Percentiles rank a stretch among this genome's conserved stretches.
Conservation (phyloP, 2,329 filamentous ascomycete genomes). For the Leptographium lundbergii region DNA sequence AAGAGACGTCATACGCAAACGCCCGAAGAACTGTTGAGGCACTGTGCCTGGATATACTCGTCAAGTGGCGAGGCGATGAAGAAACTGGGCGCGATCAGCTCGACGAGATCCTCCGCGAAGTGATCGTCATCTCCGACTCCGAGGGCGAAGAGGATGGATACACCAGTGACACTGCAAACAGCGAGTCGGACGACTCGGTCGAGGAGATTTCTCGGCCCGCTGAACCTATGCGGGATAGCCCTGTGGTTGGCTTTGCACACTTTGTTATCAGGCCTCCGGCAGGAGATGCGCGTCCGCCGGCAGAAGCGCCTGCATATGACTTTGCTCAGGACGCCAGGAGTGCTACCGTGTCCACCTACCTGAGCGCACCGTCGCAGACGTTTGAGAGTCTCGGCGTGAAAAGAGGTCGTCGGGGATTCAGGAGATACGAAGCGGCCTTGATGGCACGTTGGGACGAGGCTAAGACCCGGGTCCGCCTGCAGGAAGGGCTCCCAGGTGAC, state of each 20-base stretch:
- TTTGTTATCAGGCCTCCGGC: neutral
- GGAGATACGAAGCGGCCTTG: slow-evolving; percentile 28
- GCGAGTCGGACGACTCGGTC: slow-evolving; percentile 6
- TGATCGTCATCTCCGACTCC: slow-evolving; percentile 52
- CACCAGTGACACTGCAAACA: slow-evolving; percentile 12
- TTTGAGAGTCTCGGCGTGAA: neutral
- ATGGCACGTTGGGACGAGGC: slow-evolving; percentile 20
- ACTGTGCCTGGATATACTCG: slow-evolving; percentile 49
- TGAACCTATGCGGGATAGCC: neutral
- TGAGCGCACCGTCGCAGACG: neutral
- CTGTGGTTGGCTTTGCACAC: neutral
- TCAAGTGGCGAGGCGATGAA: slow-evolving; percentile 62
- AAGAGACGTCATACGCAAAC: slow-evolving; percentile 44
- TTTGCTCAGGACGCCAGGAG: neutral
- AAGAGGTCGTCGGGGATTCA: slow-evolving; percentile 26
- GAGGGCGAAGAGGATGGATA: slow-evolving; percentile 32
- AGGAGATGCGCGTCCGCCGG: neutral
- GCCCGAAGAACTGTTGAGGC: slow-evolving; percentile 49
- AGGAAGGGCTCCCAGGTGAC: neutral
- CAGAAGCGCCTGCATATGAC: neutral
- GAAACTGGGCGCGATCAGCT: slow-evolving; percentile 55
- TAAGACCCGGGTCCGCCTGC: slow-evolving; percentile 14
- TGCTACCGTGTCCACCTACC: neutral
- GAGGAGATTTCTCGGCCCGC: neutral
- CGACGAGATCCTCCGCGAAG: slow-evolving; percentile 53